Evolutionary conservation across 2,329 filamentous ascomycete species (phyloP).

Genomic region (Diaporthe eres): DNA sequence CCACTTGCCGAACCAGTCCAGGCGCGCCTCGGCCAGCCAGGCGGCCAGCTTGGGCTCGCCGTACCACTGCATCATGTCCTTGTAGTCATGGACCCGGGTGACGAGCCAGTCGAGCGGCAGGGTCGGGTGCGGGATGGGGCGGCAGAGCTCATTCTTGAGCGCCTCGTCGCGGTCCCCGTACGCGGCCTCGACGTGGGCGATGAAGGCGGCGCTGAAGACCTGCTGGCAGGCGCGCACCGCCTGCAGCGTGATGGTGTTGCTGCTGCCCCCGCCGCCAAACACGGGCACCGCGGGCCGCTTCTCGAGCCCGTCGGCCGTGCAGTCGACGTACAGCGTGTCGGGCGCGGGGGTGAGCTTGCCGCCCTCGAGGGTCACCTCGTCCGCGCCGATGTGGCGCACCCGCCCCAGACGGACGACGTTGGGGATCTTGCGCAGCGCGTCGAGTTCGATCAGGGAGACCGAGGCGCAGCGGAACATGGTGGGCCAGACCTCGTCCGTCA

Average conservation of each 20-base stretch:
- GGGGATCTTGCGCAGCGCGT: not conserved
- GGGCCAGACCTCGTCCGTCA: not conserved
- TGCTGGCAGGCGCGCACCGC: not conserved
- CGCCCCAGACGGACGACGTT: not conserved
- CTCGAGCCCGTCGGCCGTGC: not conserved
- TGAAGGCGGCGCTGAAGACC: conserved; percentile 7
- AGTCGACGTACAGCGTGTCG: conserved; percentile 3
- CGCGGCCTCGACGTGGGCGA: not conserved
- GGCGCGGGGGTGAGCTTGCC: not conserved
- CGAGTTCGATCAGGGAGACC: not conserved
- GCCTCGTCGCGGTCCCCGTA: not conserved
- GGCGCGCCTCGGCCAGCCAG: not conserved
- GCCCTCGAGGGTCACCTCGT: not conserved
- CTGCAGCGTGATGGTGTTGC: not conserved
- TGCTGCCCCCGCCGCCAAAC: not conserved
- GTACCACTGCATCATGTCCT: not conserved
- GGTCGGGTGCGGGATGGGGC: not conserved
- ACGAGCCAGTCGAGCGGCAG: not conserved
- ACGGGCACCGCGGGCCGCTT: not conserved
- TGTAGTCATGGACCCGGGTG: not conserved
- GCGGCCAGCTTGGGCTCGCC: not conserved
- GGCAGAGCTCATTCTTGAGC: not conserved
- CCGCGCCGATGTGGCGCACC: not conserved
- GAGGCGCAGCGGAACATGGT: conserved; percentile 2
- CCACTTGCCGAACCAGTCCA: not conserved